Evolutionary conservation across 2,329 filamentous ascomycete genomes (phyloP).

Genomic region (Nemania sp.): DNA sequence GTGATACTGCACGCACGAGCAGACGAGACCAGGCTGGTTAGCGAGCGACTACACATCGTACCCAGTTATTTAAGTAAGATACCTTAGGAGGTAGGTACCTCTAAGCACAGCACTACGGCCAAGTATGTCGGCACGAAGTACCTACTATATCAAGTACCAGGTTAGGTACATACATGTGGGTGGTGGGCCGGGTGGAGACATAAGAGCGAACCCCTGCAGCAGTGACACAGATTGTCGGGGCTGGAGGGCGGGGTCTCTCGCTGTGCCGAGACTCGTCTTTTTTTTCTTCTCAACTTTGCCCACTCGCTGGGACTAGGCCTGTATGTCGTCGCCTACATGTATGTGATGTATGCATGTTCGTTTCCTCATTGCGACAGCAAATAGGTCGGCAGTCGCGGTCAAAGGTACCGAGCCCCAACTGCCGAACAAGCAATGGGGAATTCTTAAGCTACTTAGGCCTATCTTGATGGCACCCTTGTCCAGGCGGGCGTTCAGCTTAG

Average conservation of each 20-base stretch:
- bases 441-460: neutral
- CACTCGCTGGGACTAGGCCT: neutral
- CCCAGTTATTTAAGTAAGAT: neutral
- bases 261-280: slow-evolving; percentile 8
- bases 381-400: neutral
- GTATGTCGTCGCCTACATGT: no score
- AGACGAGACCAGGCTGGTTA: neutral
- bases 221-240: slow-evolving; percentile 20
- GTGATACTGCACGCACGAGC: slow-evolving; percentile 14
- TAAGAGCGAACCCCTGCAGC: slow-evolving; percentile 13
- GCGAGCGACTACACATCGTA: no score
- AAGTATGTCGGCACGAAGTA: no score
- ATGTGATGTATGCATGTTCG: no score
- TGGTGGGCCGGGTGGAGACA: neutral
- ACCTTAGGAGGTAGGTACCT: no score
- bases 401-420: neutral
- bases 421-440: neutral
- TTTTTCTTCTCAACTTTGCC: neutral
- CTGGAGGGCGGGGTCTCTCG: slow-evolving; percentile 9
- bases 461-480: slow-evolving; percentile 8
- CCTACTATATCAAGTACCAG: no score
- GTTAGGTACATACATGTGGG: no score
- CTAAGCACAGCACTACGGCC: no score
- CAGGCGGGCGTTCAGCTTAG: slow-evolving; percentile 12
- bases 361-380: neutral